Evolutionary conservation across 2,329 filamentous ascomycete genomes (phyloP).

Genomic region (Cylindrodendrum hubeiense): DNA sequence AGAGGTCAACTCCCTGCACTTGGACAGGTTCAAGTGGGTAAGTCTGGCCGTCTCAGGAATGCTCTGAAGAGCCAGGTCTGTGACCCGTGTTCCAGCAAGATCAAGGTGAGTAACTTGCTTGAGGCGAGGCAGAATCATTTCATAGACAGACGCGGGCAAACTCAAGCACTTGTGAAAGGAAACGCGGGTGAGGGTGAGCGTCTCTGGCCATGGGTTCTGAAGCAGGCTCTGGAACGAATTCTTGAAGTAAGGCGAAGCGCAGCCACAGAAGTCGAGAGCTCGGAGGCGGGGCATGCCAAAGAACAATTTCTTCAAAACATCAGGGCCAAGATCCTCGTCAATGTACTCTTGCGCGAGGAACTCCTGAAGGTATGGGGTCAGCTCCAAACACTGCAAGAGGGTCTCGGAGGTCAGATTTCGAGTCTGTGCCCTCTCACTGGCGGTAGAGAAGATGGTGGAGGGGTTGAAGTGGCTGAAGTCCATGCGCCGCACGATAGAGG

Average conservation of each 20-base stretch:
- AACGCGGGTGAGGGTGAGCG: slow-evolving; percentile 73
- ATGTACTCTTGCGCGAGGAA: slow-evolving; percentile 86
- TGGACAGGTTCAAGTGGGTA: slow-evolving; percentile 83
- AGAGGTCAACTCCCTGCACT: slow-evolving; percentile 78
- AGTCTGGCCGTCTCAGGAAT: slow-evolving; percentile 79
- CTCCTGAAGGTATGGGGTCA: slow-evolving; percentile 81
- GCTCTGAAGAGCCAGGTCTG: slow-evolving; percentile 75
- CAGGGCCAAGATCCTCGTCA: slow-evolving; percentile 78
- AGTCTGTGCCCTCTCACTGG: slow-evolving; percentile 79
- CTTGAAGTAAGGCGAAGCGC: slow-evolving; percentile 76
- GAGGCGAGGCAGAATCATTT: slow-evolving; percentile 78
- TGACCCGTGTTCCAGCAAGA: slow-evolving; percentile 82
- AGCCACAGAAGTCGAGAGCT: slow-evolving; percentile 83
- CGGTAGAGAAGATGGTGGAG: slow-evolving; percentile 79
- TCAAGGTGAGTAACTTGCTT: slow-evolving; percentile 80
- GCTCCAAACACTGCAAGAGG: slow-evolving; percentile 76
- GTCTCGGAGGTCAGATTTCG: slow-evolving; percentile 82
- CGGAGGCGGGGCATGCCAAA: slow-evolving; percentile 73
- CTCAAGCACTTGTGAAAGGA: slow-evolving; percentile 85
- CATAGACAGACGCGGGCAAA: slow-evolving; percentile 75
- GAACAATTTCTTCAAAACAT: slow-evolving; percentile 78
- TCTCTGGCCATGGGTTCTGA: slow-evolving; percentile 63
- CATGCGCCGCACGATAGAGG: slow-evolving; percentile 80
- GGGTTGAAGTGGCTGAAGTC: slow-evolving; percentile 92
- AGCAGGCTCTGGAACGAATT: slow-evolving; percentile 71